Conservation (phyloP, 2,329 filamentous ascomycete species). For the Cytospora paraplurivora region DNA sequence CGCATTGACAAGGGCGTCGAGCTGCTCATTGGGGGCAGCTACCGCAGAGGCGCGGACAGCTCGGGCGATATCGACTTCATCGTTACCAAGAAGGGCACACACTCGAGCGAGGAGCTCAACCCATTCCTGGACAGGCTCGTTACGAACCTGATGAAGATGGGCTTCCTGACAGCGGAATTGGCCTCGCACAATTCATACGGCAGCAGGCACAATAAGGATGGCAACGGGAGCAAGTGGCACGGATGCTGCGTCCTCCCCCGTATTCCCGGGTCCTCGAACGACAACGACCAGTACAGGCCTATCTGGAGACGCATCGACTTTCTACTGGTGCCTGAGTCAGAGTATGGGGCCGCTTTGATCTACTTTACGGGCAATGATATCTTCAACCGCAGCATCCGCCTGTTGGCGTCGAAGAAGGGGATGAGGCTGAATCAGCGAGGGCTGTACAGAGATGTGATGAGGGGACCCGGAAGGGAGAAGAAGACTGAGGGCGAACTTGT, state of each 20-base stretch:
- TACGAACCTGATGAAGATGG: slow-evolving; percentile 56
- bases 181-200: slow-evolving; percentile 49
- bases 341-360: slow-evolving; percentile 83
- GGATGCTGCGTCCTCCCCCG: slow-evolving; percentile 74
- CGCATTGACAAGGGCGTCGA: slow-evolving; percentile 65
- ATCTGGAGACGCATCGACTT: slow-evolving; percentile 84
- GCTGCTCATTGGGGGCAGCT: slow-evolving; percentile 80
- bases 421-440: slow-evolving; percentile 87
- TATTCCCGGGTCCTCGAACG: slow-evolving; percentile 37
- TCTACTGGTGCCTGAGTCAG: slow-evolving; percentile 75
- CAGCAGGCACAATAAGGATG: slow-evolving; percentile 39
- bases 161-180: slow-evolving; percentile 71
- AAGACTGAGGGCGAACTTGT: slow-evolving; percentile 69
- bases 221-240: slow-evolving; percentile 78
- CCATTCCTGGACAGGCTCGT: slow-evolving; percentile 67
- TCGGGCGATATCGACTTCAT: slow-evolving; percentile 87
- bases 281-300: slow-evolving; percentile 38
- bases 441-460: slow-evolving; percentile 70
- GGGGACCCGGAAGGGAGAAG: slow-evolving; percentile 59
- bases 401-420: slow-evolving; percentile 73
- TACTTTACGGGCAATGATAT: slow-evolving; percentile 97
- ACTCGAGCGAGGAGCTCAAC: slow-evolving; percentile 56
- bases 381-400: slow-evolving; percentile 84
- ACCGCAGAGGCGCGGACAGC: slow-evolving; percentile 72
- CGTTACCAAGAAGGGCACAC: slow-evolving; percentile 68